These are phyloP conservation scores for Straminergon stramineum DNA, from an alignment of 225 moss, liverwort and hornwort species.

Conservation along the genomic window DNA sequence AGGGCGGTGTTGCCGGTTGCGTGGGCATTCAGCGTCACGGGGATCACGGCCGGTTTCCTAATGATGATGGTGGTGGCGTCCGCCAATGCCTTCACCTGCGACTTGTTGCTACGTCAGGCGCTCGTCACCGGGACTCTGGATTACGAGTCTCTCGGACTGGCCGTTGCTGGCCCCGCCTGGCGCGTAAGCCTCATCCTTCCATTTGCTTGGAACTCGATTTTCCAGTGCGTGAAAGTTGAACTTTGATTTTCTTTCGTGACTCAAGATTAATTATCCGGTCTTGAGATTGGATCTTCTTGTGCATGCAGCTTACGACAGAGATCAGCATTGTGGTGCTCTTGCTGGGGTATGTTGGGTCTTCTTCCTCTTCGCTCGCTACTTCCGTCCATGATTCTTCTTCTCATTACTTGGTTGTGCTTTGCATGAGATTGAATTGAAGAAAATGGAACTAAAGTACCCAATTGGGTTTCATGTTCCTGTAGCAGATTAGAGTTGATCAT, in stretches of 20 bases:
- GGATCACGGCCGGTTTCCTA: conserved; percentile 50
- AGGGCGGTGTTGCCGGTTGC: conserved; percentile 79
- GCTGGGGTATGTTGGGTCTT: conserved; percentile 23
- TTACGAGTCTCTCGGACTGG: conserved; percentile 48
- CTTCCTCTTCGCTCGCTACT: background rate
- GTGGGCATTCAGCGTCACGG: conserved; percentile 89
- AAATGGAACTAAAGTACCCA: too few relatives aligned
- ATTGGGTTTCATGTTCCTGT: background rate
- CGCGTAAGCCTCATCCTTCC: conserved; percentile 21
- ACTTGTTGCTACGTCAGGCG: conserved; percentile 77
- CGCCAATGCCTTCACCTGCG: conserved; percentile 75
- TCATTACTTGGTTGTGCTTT: background rate
- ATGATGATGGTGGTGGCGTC: conserved; percentile 73
- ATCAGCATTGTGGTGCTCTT: conserved; percentile 72
- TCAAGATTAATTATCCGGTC: background rate
- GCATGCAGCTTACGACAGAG: conserved; percentile 61
- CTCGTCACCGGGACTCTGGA: conserved; percentile 41
- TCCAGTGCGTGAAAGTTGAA: background rate
- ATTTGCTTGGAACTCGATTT: background rate
- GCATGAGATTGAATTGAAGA: background rate
- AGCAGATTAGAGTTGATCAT: background rate
- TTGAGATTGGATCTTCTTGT: background rate
- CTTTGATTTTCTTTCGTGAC: background rate
- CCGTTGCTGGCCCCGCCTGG: conserved; percentile 65
- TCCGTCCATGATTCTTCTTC: background rate